Evolutionary conservation across 106 monocot genomes (phyloP).

Genomic region (Triglochin maritima): DNA sequence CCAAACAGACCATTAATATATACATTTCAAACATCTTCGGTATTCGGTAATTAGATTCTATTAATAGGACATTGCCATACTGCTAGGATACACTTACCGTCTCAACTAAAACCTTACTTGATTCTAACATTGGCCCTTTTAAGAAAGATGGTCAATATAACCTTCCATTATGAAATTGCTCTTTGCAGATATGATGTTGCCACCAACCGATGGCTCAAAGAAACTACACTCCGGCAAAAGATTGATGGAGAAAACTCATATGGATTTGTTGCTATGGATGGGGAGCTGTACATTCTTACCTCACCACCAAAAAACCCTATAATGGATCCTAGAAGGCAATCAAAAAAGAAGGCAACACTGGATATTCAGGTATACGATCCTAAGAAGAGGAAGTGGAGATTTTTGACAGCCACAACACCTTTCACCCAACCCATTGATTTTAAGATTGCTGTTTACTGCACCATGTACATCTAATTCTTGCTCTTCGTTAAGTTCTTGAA

Average conservation of each 20-base stretch:
- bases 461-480: constrained; percentile 28
- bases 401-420: constrained; percentile 39
- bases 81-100: too few relatives aligned
- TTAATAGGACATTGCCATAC: too few relatives aligned
- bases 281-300: constrained; percentile 60
- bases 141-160: neutral
- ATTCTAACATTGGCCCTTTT: too few relatives aligned
- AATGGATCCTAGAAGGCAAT: constrained; percentile 10
- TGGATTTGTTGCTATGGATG: constrained; percentile 60
- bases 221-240: constrained; percentile 37
- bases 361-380: constrained; percentile 66
- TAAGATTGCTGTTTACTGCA: constrained; percentile 44
- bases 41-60: too few relatives aligned
- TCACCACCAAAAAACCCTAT: neutral
- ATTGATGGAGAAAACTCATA: constrained; percentile 34
- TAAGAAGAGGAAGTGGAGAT: constrained; percentile 56
- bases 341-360: constrained; percentile 32
- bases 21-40: too few relatives aligned
- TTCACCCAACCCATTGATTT: constrained; percentile 47
- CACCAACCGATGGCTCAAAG: constrained; percentile 66
- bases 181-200: constrained; percentile 41
- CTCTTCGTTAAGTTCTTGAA: neutral
- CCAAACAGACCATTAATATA: too few relatives aligned
- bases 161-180: neutral
- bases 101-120: neutral